Base-by-base conservation (phyloP, 2,329 filamentous ascomycete genomes). In the Ceratocystis destructans region DNA sequence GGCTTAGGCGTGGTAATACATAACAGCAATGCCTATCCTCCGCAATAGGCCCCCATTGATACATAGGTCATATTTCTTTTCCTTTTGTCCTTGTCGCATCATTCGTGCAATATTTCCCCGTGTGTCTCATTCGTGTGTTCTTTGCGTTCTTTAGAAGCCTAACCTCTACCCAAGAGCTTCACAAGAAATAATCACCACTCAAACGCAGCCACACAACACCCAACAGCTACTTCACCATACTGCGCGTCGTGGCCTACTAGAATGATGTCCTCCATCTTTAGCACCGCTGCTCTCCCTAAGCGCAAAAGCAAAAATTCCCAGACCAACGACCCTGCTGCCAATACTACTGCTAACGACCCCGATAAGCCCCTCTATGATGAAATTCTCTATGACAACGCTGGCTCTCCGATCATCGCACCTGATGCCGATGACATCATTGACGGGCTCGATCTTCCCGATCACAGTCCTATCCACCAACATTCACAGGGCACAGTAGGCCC, bases 401-500 rank as follows among this genome's bases (percentile, higher is more conserved):
- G 63, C 45, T 65, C 62, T 8, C 64, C 63, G 4, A 68, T 65
- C 15, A 31, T 68, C 8, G 44, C 22, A 50, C 68, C 66, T 12
- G 66, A 69, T 28, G 53, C 65, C 20, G 64, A 66, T 53, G 68
- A 68, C 61, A 65, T 67, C 28, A 61, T 68, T 12, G 66, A 68
- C 55, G 68, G 66, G 8, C n/a, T 67, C 22, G 66, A 68, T 46
- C 53, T 69, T 31, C 44, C 53, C 22, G 15, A 8, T 5, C 15
- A 15, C 7, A 57, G 22, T 31, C 53, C 53, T 5, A 6, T 12
- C 12, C 22, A 15, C 22, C 53, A 12, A 28, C 31, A 12, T 6
- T 3, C 17, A 1, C 25, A 12, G 25, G 53, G 15, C 8, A 17
- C 53, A 28, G 15, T 15, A 28, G 25, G 10, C 22, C 53, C 25